These are phyloP conservation scores for Hippophae rhamnoides DNA, from an alignment of 306 rosid species.

Conservation along the genomic window DNA sequence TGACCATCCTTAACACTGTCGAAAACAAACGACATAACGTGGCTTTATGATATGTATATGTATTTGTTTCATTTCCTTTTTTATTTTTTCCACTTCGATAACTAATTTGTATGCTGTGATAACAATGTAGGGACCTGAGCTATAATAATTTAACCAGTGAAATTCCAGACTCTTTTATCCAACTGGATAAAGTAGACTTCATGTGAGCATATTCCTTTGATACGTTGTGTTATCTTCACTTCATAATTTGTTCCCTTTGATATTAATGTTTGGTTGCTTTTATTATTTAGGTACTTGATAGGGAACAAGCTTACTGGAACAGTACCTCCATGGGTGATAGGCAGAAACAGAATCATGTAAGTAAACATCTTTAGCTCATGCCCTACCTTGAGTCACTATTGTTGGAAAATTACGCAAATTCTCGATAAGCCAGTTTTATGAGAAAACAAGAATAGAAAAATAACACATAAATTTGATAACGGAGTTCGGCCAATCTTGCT, in stretches of 20 bases:
- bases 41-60: neutral
- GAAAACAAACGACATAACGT: neutral
- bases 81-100: conserved; percentile 1
- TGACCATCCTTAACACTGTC: no score
- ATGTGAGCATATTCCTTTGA: conserved; percentile 39
- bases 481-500: no score
- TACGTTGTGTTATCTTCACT: neutral
- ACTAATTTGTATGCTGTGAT: conserved; percentile 11
- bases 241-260: conserved; percentile 3
- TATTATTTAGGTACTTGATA: conserved; percentile 52
- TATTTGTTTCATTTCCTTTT: neutral
- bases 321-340: conserved; percentile 57
- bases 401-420: no score
- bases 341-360: conserved; percentile 47
- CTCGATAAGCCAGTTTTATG: no score
- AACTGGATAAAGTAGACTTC: conserved; percentile 45
- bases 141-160: conserved; percentile 63
- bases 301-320: conserved; percentile 65
- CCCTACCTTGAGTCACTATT: neutral
- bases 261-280: conserved; percentile 5
- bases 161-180: conserved; percentile 52
- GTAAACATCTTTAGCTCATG: conserved; percentile 14
- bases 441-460: no score
- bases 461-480: no score
- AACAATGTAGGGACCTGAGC: conserved; percentile 66